Evolutionary conservation across 805 yeast species (phyloP).

Genomic region (Teunomyces aglyptinius): DNA sequence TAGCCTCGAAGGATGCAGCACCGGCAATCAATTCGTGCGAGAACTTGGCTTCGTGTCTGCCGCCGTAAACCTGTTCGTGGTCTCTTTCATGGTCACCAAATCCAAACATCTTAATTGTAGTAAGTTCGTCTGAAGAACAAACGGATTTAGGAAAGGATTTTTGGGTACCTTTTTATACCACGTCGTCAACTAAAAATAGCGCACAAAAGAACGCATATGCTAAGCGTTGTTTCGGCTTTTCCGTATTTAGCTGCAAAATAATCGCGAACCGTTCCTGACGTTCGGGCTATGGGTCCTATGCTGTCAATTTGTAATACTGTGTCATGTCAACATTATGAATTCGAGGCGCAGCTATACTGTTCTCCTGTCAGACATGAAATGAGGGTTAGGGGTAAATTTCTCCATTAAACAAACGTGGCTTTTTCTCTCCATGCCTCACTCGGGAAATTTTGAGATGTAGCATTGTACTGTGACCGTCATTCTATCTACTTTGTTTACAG

Average conservation of each 20-base stretch:
- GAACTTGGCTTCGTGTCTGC: constrained; percentile 28
- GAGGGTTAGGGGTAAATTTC: background rate
- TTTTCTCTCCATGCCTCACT: background rate
- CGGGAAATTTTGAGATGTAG: background rate
- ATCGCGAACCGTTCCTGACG: background rate
- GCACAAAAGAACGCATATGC: background rate
- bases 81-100: constrained; percentile 17
- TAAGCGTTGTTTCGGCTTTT: background rate
- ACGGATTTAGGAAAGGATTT: background rate
- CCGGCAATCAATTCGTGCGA: constrained; percentile 32
- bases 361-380: background rate
- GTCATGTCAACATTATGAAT: background rate
- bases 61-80: constrained; percentile 29
- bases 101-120: constrained; percentile 20
- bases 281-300: background rate
- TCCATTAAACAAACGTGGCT: background rate
- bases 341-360: background rate
- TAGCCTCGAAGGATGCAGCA: constrained; percentile 33
- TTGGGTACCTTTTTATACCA: background rate
- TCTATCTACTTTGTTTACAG: background rate
- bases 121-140: background rate
- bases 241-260: background rate
- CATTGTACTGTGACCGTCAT: background rate
- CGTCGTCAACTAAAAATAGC: background rate
- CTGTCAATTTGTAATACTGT: background rate